phyloP scores from a whole-genome alignment of 2,329 filamentous ascomycete species.

The Diaporthe amygdali region DNA sequence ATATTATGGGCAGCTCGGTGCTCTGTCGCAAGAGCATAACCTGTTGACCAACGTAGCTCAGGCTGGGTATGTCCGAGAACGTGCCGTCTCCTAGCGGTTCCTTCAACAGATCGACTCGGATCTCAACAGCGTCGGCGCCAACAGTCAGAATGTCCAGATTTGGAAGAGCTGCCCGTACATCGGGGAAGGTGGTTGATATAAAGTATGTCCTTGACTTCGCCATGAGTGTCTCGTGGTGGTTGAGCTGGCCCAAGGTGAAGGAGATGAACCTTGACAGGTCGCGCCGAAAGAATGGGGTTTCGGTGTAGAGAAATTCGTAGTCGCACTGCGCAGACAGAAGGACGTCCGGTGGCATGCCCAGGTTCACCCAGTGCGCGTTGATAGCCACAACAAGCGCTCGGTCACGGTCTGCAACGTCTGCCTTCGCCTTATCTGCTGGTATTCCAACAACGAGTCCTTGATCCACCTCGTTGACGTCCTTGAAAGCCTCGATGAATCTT shows the following conservation, averaged over 20 bases:
- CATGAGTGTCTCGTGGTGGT: constrained; percentile 77
- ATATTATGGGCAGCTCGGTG: constrained; percentile 88
- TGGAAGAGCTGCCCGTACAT: constrained; percentile 80
- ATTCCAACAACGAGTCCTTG: constrained; percentile 73
- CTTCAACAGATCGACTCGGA: constrained; percentile 81
- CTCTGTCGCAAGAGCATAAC: constrained; percentile 83
- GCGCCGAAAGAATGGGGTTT: constrained; percentile 72
- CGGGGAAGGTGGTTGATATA: constrained; percentile 87
- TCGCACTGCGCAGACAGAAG: constrained; percentile 73
- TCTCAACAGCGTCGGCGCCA: constrained; percentile 83
- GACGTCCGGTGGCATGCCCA: constrained; percentile 71
- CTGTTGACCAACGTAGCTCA: constrained; percentile 86
- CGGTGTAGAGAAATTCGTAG: constrained; percentile 86
- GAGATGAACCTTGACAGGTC: constrained; percentile 81
- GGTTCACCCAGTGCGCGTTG: constrained; percentile 77
- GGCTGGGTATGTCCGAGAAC: constrained; percentile 71
- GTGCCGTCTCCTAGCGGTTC: constrained; percentile 70
- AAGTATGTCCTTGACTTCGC: constrained; percentile 81
- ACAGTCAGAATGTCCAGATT: constrained; percentile 89
- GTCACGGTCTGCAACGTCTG: constrained; percentile 63
- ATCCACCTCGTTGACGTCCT: constrained; percentile 58
- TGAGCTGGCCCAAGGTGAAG: constrained; percentile 79
- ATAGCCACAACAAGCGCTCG: constrained; percentile 68
- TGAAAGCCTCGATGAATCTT: constrained; percentile 61
- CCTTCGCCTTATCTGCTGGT: constrained; percentile 58